Evolutionary conservation across 2,329 filamentous ascomycete genomes (phyloP).

Genomic region (Pseudogymnoascus sp.): DNA sequence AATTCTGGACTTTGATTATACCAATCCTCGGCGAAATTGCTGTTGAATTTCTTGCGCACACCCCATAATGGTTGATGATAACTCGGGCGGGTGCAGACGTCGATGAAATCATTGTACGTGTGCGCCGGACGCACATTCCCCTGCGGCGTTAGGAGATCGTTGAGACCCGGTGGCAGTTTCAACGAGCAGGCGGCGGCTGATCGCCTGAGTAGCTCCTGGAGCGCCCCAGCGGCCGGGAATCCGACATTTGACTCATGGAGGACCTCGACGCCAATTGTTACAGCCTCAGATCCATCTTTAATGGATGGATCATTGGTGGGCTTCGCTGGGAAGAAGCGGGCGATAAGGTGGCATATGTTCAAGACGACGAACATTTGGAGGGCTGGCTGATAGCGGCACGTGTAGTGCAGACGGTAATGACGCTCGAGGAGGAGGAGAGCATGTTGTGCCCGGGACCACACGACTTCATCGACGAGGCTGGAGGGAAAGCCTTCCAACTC

Average conservation of each 20-base stretch:
- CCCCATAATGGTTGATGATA: slow-evolving; percentile 24
- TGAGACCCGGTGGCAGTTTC: slow-evolving; percentile 17
- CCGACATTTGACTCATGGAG: slow-evolving; percentile 22
- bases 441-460: slow-evolving; percentile 25
- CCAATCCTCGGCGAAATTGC: slow-evolving; percentile 25
- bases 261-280: slow-evolving; percentile 23
- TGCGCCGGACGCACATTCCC: slow-evolving; percentile 7
- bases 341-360: slow-evolving; percentile 24
- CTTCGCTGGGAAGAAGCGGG: slow-evolving; percentile 23
- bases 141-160: slow-evolving; percentile 12
- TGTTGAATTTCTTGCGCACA: slow-evolving; percentile 22
- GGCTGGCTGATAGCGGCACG: slow-evolving; percentile 26
- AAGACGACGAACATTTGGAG: slow-evolving; percentile 28
- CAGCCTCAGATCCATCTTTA: slow-evolving; percentile 21
- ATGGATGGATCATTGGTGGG: slow-evolving; percentile 14
- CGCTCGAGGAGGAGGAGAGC: slow-evolving; percentile 25
- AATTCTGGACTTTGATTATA: slow-evolving; percentile 13
- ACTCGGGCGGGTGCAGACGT: slow-evolving; percentile 25
- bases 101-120: slow-evolving; percentile 23
- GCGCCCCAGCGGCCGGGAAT: slow-evolving; percentile 25
- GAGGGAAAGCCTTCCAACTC: slow-evolving; percentile 21
- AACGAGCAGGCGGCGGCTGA: slow-evolving; percentile 21
- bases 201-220: slow-evolving; percentile 25
- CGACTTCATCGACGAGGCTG: slow-evolving; percentile 18
- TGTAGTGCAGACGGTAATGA: slow-evolving; percentile 23